Evolutionary conservation across 805 yeast genomes (phyloP), one percentile per base, ranked within the genome.

Genomic region (Hermanozyma aechmeae): DNA sequence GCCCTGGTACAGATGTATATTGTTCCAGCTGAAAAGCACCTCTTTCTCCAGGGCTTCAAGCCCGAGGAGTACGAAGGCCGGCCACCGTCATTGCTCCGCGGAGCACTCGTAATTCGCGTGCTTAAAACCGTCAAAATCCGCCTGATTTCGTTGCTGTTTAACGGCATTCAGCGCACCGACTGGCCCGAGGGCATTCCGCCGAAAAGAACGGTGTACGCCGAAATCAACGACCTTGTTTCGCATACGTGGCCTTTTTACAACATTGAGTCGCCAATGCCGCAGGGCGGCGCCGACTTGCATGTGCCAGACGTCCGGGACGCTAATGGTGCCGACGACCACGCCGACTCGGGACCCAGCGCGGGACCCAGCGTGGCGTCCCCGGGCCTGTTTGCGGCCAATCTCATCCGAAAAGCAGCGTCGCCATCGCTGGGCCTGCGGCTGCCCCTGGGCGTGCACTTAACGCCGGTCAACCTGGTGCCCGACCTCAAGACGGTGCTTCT

Each of bases 141-240:
- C 51, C 50, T 70, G 13, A 71, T 87, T 9, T 50, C 58, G 4
- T 59, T 87, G 27, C 59, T 65, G 2, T 74, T 87, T 42, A 65
- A 66, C 29, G 96, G 96, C 1, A 48, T 52, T 2, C 71, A 81
- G 21, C 67, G 81, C 39, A 87, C 96, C 0, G 95, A 87, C 36
- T 87, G 96, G 96, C 96, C 96, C 3, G 96, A 92, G 47, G 98
- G 98, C 2, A 87, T 89, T 13, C 97, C 97, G 0, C 96, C 96
- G 0, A 83, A 80, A 48, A 76, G 76, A 40, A 61, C 63, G 12
- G 80, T 76, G 10, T 76, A 71, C 35, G 51, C 54, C 19, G 98
- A 92, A 42, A 51, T 68, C 14, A 71, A 70, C 37, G 80, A 72
- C 29, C 49, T 87, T 15, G 68, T 84, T 16, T 68, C 73, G 28